Base-by-base conservation (phyloP, 306 rosid genomes). In the Casuarina equisetifolia region DNA sequence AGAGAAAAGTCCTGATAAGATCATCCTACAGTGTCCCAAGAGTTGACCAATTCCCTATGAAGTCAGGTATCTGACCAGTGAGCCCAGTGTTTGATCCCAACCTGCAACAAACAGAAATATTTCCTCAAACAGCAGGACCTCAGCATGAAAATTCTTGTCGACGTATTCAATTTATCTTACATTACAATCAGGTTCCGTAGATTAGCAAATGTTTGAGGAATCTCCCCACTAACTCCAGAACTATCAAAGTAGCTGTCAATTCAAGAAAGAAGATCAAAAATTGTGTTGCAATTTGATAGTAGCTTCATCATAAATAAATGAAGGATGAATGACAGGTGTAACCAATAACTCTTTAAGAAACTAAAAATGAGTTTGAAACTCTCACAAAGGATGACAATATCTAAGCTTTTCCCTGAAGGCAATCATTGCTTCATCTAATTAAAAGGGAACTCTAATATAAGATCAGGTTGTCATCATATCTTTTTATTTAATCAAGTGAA, bases 171-270 rank as follows among this genome's bases (percentile, higher is more conserved):
- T 75, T 75, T 81, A 66, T 82, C 89, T 93, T 90, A 90, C 98
- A 91, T 38, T 76, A 11, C 55, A 3, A 0, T 0, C 85, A 94
- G 70, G 82, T 77, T 91, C 53, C 5, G 80, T 1, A 94, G 86
- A 20, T 80, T 75, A 36, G 91, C 86, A 89, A 94, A 85, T 79
- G 96, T 78, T 68, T 82, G 73, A 59, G 97, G 98, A 82, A 94
- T 85, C 76, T 87, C 86, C 40, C 98, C 98, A 38, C 92, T 84
- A 38, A 89, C 72, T 81, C 98, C 97, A 9, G 96, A 85, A 77
- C 98, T 94, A 85, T 89, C 96, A 35, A 86, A 13, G 72, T 90
- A 91, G 71, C 97, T 91, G 90, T n/a, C n/a, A n/a, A n/a, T n/a
- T 62, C 62, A 44, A 88, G 68, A 86, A 73, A 38, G 2, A 0